Evolutionary conservation across 495 filamentous ascomycete genomes (phyloP).

Genomic region (Neurospora tetraspora): DNA sequence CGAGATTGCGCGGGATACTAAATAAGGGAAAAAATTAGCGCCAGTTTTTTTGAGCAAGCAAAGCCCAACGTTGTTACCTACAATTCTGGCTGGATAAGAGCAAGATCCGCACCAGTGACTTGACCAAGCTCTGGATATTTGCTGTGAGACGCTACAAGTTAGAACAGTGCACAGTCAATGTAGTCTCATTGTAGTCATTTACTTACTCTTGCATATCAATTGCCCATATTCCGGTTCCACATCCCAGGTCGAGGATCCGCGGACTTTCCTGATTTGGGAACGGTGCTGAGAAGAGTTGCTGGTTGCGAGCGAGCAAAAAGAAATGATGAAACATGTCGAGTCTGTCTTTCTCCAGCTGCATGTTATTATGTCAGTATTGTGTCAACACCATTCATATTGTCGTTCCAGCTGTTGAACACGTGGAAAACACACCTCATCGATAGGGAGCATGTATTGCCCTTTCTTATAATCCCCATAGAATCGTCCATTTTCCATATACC

Average conservation of each 20-base stretch:
- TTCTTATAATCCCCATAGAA: conserved; percentile 38
- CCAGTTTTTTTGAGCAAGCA: not conserved
- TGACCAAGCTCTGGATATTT: conserved; percentile 10
- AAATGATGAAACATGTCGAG: conserved; percentile 73
- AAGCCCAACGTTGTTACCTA: conserved; percentile 21
- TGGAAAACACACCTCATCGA: conserved; percentile 43
- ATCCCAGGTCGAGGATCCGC: conserved; percentile 71
- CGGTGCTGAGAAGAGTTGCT: conserved; percentile 46
- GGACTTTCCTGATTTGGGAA: conserved; percentile 27
- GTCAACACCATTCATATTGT: not conserved
- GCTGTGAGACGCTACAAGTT: conserved; percentile 12
- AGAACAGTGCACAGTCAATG: not conserved
- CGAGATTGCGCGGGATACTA: conserved; percentile 62
- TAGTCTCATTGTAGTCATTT: not conserved
- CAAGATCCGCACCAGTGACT: conserved; percentile 46
- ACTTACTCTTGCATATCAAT: conserved; percentile 78
- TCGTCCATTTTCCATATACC: conserved; percentile 1
- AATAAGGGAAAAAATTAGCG: not conserved
- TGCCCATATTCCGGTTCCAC: conserved; percentile 85
- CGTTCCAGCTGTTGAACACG: not conserved
- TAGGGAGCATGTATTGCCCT: conserved; percentile 52
- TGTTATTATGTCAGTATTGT: conserved; percentile 8
- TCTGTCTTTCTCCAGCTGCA: conserved; percentile 57
- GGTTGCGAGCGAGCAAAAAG: conserved; percentile 54
- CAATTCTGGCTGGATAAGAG: conserved; percentile 69